phyloP scores from a whole-genome alignment of 2,329 filamentous ascomycete species.

The Didymella lethalis region DNA sequence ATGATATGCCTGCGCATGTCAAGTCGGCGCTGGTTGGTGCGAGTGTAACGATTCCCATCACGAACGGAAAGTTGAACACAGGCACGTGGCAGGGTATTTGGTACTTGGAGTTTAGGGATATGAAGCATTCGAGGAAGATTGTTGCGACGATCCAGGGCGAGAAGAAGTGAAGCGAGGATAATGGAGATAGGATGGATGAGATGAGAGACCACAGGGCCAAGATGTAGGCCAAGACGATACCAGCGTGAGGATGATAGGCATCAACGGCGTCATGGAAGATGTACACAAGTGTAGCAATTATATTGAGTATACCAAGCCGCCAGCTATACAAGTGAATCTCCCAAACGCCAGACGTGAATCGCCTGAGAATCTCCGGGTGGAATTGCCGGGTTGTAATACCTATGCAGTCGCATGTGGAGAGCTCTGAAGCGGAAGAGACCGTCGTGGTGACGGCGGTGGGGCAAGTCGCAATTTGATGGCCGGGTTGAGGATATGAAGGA shows the following conservation, averaged over 20 bases:
- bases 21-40: constrained; percentile 90
- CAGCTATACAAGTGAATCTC: neutral
- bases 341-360: neutral
- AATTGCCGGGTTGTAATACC: neutral
- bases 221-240: neutral
- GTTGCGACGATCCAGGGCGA: constrained; percentile 96
- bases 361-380: neutral
- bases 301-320: constrained; percentile 3
- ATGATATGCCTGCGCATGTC: constrained; percentile 97
- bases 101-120: constrained; percentile 87
- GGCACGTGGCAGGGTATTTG: constrained; percentile 90
- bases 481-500: neutral
- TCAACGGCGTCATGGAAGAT: neutral
- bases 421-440: neutral
- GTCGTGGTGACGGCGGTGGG: neutral
- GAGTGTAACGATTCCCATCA: constrained; percentile 89
- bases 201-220: neutral
- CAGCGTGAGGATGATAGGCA: neutral
- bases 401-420: neutral
- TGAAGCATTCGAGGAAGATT: constrained; percentile 79
- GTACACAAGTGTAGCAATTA: constrained; percentile 3
- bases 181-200: neutral
- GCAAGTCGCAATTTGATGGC: constrained; percentile 2
- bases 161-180: constrained; percentile 54
- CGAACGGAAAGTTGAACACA: constrained; percentile 76